These are phyloP conservation scores for Ustilago tritici DNA, from an alignment of 1,284 basidiomycete genomes.

Conservation along the genomic window DNA sequence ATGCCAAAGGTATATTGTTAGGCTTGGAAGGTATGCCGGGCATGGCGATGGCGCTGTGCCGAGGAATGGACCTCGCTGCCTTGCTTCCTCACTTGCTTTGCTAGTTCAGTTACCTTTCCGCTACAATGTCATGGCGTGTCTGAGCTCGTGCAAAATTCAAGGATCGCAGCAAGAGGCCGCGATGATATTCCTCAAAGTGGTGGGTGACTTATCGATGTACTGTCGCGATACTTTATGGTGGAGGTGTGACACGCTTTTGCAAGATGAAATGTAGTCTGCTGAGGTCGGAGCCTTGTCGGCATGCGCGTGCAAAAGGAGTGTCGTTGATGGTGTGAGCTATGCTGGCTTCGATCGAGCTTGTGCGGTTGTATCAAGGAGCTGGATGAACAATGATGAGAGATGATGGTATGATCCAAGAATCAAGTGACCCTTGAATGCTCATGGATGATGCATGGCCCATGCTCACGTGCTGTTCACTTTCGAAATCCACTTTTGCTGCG, in stretches of 20 bases:
- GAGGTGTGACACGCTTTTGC: neutral
- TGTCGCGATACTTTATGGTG: neutral
- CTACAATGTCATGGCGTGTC: neutral
- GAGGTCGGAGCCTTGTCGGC: neutral
- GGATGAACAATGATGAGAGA: neutral
- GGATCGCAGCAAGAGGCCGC: too few species aligned
- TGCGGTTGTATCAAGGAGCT: neutral
- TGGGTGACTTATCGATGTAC: neutral
- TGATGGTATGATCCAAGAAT: neutral
- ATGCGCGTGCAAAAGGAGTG: neutral
- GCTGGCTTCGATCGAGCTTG: neutral
- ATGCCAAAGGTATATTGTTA: slow-evolving; percentile 62
- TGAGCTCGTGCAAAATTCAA: neutral
- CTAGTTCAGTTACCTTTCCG: neutral
- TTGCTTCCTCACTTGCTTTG: neutral
- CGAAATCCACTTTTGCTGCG: neutral
- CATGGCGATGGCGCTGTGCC: slow-evolving; percentile 13
- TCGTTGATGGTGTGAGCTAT: neutral
- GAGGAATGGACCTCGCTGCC: slow-evolving; percentile 3
- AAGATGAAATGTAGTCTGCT: neutral
- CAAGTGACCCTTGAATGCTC: neutral
- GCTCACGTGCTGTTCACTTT: slow-evolving; percentile 16
- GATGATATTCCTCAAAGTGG: neutral
- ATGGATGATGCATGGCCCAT: slow-evolving; percentile 26
- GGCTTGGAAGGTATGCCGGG: slow-evolving; percentile 52